Conservation (phyloP, 2,329 filamentous ascomycete genomes). For the Fusarium fujikuroi region DNA sequence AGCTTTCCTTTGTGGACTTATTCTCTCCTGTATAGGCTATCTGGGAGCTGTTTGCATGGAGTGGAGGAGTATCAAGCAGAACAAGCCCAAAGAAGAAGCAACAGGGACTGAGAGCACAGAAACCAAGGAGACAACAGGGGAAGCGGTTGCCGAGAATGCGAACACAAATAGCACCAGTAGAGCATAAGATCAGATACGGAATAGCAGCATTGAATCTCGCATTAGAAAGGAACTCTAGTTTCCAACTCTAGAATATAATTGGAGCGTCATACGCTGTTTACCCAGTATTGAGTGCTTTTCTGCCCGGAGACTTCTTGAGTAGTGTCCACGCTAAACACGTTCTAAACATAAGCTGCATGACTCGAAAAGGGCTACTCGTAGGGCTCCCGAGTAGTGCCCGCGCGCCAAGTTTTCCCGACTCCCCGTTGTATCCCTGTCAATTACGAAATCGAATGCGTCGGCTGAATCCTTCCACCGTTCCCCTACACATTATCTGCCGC, state of each 20-base stretch:
- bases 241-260: neutral
- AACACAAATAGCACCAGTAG: neutral
- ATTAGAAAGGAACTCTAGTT: neutral
- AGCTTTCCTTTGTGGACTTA: neutral
- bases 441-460: neutral
- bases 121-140: neutral
- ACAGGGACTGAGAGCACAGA: neutral
- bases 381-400: neutral
- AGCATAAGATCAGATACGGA: neutral
- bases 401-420: neutral
- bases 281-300: neutral
- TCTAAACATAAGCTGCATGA: neutral
- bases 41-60: neutral
- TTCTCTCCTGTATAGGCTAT: conserved; percentile 1
- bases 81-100: neutral
- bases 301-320: neutral
- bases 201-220: neutral
- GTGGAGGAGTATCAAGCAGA: neutral
- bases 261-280: neutral
- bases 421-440: neutral
- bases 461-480: neutral
- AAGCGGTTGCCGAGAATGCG: neutral
- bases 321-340: neutral
- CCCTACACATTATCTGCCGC: neutral
- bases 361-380: neutral